Conservation (phyloP, 495 filamentous ascomycete species). For the Neurospora sp. region DNA sequence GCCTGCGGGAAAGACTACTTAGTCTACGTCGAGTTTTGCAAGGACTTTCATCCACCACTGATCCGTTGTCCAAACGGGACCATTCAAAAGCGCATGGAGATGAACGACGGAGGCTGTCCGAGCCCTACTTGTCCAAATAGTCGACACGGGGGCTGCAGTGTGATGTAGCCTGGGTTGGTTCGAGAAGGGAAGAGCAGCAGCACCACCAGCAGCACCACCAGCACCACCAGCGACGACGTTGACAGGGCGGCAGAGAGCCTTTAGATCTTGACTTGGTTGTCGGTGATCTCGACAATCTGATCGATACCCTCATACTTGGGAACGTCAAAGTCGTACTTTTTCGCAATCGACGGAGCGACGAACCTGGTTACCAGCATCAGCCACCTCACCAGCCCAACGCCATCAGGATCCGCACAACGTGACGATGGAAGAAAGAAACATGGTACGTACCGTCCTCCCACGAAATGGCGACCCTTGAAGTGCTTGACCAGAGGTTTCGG, state of each 20-base stretch:
- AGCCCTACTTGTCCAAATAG: conserved; percentile 41
- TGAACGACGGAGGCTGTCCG: conserved; percentile 38
- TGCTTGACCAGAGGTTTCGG: conserved; percentile 85
- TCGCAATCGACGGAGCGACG: conserved; percentile 62
- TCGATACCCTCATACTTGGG: conserved; percentile 82
- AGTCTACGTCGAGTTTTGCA: conserved; percentile 40
- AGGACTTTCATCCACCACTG: conserved; percentile 33
- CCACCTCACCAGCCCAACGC: not conserved
- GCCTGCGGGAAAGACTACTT: conserved; percentile 43
- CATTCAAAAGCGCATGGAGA: conserved; percentile 22
- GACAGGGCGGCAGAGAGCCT: not conserved
- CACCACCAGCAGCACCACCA: not conserved
- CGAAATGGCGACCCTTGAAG: conserved; percentile 78
- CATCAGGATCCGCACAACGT: not conserved
- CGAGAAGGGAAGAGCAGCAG: not conserved
- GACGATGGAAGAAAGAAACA: not conserved
- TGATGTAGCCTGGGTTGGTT: conserved; percentile 25
- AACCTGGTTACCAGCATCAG: conserved; percentile 46
- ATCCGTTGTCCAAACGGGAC: conserved; percentile 31
- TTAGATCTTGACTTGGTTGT: conserved; percentile 50
- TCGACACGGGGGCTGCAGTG: conserved; percentile 32
- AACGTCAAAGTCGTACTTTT: conserved; percentile 78
- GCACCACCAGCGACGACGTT: not conserved
- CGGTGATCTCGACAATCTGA: conserved; percentile 71
- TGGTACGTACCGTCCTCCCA: conserved; percentile 59